phyloP scores from a whole-genome alignment of 805 yeast genomes.

The Starmerella tilneyi region DNA sequence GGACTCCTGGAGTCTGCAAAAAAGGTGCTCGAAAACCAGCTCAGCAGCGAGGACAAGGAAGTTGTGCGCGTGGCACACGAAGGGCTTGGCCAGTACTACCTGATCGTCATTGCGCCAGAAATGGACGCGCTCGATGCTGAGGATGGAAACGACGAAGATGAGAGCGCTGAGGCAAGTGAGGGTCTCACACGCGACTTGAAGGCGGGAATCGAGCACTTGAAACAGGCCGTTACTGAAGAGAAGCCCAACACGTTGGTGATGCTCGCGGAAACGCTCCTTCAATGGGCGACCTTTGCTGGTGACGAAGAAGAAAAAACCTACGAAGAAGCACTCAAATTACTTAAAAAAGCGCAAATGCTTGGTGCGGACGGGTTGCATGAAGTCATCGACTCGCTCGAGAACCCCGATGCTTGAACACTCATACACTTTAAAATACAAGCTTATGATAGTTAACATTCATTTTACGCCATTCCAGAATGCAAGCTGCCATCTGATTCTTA shows the following conservation, averaged over 20 bases:
- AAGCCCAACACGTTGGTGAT: slow-evolving; percentile 75
- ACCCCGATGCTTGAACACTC: too few species aligned
- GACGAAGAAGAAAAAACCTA: slow-evolving; percentile 61
- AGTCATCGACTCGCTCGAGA: slow-evolving; percentile 31
- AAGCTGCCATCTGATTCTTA: too few species aligned
- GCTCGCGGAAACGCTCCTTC: slow-evolving; percentile 76
- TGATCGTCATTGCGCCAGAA: slow-evolving; percentile 28
- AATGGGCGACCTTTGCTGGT: slow-evolving; percentile 63
- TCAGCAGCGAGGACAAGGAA: slow-evolving; percentile 2
- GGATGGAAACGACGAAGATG: slow-evolving; percentile 24
- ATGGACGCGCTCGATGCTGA: slow-evolving; percentile 28
- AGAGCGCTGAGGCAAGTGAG: slow-evolving; percentile 22
- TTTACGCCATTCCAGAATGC: neutral
- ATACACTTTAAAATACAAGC: too few species aligned
- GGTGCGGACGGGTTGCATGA: slow-evolving; percentile 33
- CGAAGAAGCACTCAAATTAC: slow-evolving; percentile 49
- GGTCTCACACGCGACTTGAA: slow-evolving; percentile 35
- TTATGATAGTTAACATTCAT: too few species aligned
- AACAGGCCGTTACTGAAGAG: slow-evolving; percentile 52
- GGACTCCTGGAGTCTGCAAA: neutral
- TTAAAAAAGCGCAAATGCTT: slow-evolving; percentile 27
- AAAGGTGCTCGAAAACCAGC: slow-evolving; percentile 5
- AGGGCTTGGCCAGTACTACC: slow-evolving; percentile 30
- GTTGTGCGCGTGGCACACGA: slow-evolving; percentile 24
- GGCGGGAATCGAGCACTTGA: slow-evolving; percentile 41